Evolutionary conservation across 257 asterid species (phyloP), one percentile per base, ranked within the genome.

Genomic region (Nicotiana obtusifolia): DNA sequence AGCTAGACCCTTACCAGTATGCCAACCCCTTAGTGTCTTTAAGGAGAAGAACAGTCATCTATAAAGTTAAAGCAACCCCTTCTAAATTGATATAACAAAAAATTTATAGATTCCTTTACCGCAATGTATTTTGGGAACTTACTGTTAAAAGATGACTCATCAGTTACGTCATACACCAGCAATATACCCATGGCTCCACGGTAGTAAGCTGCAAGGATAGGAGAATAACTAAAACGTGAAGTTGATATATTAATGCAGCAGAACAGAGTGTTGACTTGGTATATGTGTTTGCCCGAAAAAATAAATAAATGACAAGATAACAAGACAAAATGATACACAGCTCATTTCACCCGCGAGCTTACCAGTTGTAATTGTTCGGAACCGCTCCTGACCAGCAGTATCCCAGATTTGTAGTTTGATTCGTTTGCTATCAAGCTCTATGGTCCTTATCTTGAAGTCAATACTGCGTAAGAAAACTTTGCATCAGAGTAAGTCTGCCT

Each of bases 171-270:
- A 26, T 91, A 91, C 85, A 91, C 94, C 90, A 91, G 88, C 90
- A 91, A 86, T 82, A 91, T 91, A 69, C 94, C 94, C 94, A 91
- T 91, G 30, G 94, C 93, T 83, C 93, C 94, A 26, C 94, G 91
- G 84, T 89, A 91, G 91, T 91, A 91, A 64, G 94, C 94, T 91
- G 90, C 88, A 88, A 75, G 80, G 24, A 0, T 49, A 83, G 20
- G 76, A 53, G 5, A 57, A 41, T 81, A 83, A 28, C 37, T 69
- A 76, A 69, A 80, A 69, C 22, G 78, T 47, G 62, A 49, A 15
- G 62, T 75, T 47, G 24, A n/a, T 26, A 62, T 14, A 59, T 30
- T 62, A 47, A 35, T 20, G 67, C 49, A 67, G 68, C 59, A 47
- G 53, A 60, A 13, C 47, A 35, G 78, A 56, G 82, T 41, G 22